These are phyloP conservation scores for Aaosphaeria pasadenensis DNA, from an alignment of 2,329 filamentous ascomycete species.

Conservation along the genomic window DNA sequence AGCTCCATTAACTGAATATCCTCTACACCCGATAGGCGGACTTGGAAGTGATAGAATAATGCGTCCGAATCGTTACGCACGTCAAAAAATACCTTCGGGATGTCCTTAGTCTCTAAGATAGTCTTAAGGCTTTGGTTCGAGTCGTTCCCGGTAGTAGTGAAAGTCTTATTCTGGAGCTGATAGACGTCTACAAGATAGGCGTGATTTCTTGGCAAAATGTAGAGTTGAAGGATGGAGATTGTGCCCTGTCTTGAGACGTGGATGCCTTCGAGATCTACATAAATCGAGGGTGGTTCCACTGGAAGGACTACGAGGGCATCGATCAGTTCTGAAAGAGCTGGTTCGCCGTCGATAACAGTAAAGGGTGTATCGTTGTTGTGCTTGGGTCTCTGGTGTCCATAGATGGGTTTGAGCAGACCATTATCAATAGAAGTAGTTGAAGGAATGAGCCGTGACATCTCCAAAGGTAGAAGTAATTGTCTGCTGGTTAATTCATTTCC, in stretches of 20 bases:
- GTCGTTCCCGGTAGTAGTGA: conserved; percentile 15
- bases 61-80: conserved; percentile 27
- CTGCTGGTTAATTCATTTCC: too few relatives aligned
- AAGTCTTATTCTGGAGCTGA: conserved; percentile 19
- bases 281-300: not conserved
- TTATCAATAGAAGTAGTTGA: too few relatives aligned
- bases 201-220: conserved; percentile 9
- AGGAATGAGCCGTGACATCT: too few relatives aligned
- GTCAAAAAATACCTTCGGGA: conserved; percentile 27
- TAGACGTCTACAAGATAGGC: conserved; percentile 31
- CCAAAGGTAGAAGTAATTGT: too few relatives aligned
- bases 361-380: too few relatives aligned
- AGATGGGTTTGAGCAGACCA: too few relatives aligned
- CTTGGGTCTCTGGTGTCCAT: too few relatives aligned
- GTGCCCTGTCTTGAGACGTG: conserved; percentile 17
- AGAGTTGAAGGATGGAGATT: conserved; percentile 19
- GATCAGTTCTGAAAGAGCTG: not conserved
- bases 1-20: conserved; percentile 21
- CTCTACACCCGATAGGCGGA: conserved; percentile 12
- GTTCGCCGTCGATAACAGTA: not conserved
- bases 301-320: not conserved
- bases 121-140: conserved; percentile 19
- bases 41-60: conserved; percentile 13
- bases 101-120: conserved; percentile 22
- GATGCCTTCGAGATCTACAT: conserved; percentile 23